Conservation (phyloP, 352 stramenopile genomes). For the Pythium brachiatum region DNA sequence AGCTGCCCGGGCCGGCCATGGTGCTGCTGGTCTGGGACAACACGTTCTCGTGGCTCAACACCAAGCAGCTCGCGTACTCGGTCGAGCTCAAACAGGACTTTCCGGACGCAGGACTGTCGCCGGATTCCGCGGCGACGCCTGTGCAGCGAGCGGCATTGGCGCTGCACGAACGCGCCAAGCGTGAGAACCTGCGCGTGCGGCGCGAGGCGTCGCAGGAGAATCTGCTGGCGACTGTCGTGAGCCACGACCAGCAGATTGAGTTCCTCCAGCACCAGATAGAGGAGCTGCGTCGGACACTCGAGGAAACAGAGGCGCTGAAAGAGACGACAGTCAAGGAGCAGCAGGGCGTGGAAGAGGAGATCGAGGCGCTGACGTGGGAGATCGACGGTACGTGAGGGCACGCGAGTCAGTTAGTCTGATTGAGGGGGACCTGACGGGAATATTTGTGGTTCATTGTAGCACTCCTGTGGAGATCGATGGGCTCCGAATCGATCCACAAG, state of each 20-base stretch:
- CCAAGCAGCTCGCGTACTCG: constrained; percentile 72
- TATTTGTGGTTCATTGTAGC: constrained; percentile 16
- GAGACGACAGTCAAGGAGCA: constrained; percentile 33
- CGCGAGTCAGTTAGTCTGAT: not conserved
- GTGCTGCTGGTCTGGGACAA: constrained; percentile 78
- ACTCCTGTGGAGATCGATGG: constrained; percentile 25
- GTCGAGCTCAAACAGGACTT: constrained; percentile 62
- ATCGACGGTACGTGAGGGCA: constrained; percentile 42
- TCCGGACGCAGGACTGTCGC: not conserved
- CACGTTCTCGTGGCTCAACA: constrained; percentile 79
- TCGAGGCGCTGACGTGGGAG: constrained; percentile 65
- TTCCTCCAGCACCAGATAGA: constrained; percentile 61
- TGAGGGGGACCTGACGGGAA: constrained; percentile 2
- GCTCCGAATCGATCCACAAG: not conserved
- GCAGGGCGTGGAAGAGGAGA: constrained; percentile 40
- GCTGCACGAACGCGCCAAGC: constrained; percentile 39
- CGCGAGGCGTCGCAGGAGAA: constrained; percentile 36
- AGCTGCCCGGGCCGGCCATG: constrained; percentile 52
- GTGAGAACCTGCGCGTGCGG: constrained; percentile 38
- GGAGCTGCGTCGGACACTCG: constrained; percentile 41
- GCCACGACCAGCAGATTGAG: constrained; percentile 42
- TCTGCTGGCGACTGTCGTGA: constrained; percentile 45
- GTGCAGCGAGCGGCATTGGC: constrained; percentile 35
- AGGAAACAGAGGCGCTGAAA: constrained; percentile 37
- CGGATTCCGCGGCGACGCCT: constrained; percentile 3